Base-by-base conservation (phyloP, 805 yeast genomes). In the Yarrowia sp. region DNA sequence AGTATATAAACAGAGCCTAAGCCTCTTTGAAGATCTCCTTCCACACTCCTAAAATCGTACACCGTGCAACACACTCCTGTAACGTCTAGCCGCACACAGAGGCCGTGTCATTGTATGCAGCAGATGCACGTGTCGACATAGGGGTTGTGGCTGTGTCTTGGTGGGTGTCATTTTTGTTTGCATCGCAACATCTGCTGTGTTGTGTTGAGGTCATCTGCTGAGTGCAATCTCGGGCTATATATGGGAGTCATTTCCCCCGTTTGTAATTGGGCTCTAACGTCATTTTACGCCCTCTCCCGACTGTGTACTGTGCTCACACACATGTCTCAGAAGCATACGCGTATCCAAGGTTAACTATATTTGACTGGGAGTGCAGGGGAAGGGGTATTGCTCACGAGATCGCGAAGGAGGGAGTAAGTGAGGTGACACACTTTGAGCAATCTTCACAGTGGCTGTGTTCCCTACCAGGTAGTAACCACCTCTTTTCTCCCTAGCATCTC, bases 321-420 rank as follows among this genome's bases (percentile, higher is more conserved):
- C 54, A 48, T 48, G 54, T 48, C 54, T 48, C 38, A 48, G 54
- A 21, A 48, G 54, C 54, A 48, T 48, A 48, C 54, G 54, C 54
- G 54, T 48, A 30, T 28, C 52, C 54, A 48, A 48, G 54, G 54
- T 32, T 48, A 48, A 48, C 54, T 48, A 28, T 48, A 48, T 48
- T 48, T 32, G 38, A 11, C 28, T 48, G 54, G 54, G 54, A 32
- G 28, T 48, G 54, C 54, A 48, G 30, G 54, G 54, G 32, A 48
- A 48, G 54, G 54, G 54, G 54, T 28, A 32, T 48, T 36, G 52
- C 38, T 17, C n/a, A 44, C 28, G 52, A 48, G 54, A 21, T 19
- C n/a, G 36, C 8, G 30, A 26, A 17, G 17, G 26, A 19, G 11
- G 21, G 48, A 10, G 26, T 48, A n/a, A n/a, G n/a, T n/a, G n/a